Conservation (phyloP, 2,329 filamentous ascomycete genomes). For the Aspergillus puulaauensis region DNA sequence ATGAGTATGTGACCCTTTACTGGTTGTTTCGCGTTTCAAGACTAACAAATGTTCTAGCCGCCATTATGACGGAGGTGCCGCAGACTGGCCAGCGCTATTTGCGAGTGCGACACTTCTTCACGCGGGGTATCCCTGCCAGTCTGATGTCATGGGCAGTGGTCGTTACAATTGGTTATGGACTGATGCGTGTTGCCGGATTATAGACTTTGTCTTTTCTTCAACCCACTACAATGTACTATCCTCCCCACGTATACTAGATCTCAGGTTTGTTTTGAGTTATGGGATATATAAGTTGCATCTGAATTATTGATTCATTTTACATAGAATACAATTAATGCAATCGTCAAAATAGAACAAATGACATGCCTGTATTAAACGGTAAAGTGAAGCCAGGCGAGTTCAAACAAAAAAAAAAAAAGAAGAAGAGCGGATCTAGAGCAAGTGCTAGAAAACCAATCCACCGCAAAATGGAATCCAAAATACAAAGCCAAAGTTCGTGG, state of each 20-base stretch:
- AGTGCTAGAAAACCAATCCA: neutral
- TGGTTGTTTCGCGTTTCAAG: neutral
- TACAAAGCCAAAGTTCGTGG: conserved; percentile 3
- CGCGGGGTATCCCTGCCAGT: conserved; percentile 84
- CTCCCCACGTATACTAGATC: neutral
- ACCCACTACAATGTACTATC: neutral
- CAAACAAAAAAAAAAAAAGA: neutral
- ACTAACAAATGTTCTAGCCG: conserved; percentile 56
- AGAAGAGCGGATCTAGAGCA: neutral
- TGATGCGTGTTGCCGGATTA: conserved; percentile 76
- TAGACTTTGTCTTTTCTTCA: conserved; percentile 30
- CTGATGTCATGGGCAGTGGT: conserved; percentile 78
- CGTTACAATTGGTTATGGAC: conserved; percentile 82
- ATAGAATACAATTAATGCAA: conserved; percentile 11
- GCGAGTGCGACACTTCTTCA: conserved; percentile 90
- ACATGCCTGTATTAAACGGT: conserved; percentile 5
- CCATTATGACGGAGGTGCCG: conserved; percentile 98
- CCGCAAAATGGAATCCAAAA: neutral
- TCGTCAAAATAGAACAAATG: conserved; percentile 2
- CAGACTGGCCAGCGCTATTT: conserved; percentile 88
- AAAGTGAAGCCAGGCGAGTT: neutral
- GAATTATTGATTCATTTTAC: neutral
- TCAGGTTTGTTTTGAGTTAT: neutral
- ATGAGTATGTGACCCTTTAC: conserved; percentile 75
- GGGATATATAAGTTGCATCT: neutral